A percentile compares a stretch with the other conserved stretches of the same genome.
phyloP scores from a whole-genome alignment of 2,329 filamentous ascomycete genomes.

The Triangularia setosa region DNA sequence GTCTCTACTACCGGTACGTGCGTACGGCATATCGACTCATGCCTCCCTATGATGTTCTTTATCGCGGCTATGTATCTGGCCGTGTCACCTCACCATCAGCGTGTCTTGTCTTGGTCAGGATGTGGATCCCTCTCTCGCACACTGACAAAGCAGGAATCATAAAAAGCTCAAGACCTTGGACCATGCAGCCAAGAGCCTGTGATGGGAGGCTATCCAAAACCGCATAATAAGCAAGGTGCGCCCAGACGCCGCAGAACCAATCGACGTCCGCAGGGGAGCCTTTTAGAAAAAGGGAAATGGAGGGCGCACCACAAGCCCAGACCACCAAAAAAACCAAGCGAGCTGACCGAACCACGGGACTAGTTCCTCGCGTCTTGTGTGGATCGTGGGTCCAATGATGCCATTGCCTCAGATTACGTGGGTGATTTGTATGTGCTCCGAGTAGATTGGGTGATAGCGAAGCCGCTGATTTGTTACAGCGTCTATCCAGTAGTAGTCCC shows the following conservation, averaged over 20 bases:
- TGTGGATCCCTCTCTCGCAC: no score
- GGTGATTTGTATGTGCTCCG: not conserved
- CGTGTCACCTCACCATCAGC: not conserved
- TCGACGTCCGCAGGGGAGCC: not conserved
- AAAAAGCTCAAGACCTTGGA: not conserved
- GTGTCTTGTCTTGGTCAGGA: not conserved
- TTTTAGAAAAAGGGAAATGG: not conserved
- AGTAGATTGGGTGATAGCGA: not conserved
- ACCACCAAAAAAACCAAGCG: not conserved
- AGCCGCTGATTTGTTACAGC: not conserved
- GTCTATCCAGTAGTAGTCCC: not conserved
- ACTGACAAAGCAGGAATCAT: not conserved
- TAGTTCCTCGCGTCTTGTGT: slow-evolving; percentile 1
- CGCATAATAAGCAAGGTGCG: slow-evolving; percentile 2
- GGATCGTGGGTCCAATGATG: not conserved
- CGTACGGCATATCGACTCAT: slow-evolving; percentile 4
- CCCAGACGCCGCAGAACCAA: not conserved
- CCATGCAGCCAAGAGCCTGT: slow-evolving; percentile 1
- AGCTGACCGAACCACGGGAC: slow-evolving; percentile 5
- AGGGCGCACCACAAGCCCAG: not conserved
- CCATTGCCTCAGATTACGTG: not conserved
- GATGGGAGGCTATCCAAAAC: not conserved
- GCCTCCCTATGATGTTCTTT: not conserved
- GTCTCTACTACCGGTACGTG: slow-evolving; percentile 5
- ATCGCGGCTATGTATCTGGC: not conserved